These are phyloP conservation scores for Phylloporus arenicola DNA, from an alignment of 768 basidiomycete species.

Conservation along the genomic window DNA sequence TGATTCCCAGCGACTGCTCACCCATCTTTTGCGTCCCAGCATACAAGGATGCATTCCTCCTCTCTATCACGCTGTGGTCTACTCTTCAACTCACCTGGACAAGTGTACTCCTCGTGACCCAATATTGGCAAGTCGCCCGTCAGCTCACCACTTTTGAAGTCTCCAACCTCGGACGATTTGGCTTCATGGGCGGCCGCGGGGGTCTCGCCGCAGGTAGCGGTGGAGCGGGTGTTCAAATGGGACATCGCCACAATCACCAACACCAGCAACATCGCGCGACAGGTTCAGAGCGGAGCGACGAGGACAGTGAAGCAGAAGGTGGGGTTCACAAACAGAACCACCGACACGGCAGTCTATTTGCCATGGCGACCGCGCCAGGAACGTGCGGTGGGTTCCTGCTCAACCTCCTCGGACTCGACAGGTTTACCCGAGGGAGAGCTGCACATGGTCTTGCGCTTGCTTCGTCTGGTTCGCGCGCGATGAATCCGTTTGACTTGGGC, in stretches of 20 bases:
- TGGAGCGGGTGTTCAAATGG: conserved; percentile 67
- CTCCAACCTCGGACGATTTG: conserved; percentile 89
- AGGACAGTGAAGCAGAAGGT: conserved; percentile 33
- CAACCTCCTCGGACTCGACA: conserved; percentile 87
- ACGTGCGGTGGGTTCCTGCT: conserved; percentile 61
- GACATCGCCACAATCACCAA: conserved; percentile 51
- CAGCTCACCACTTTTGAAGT: conserved; percentile 98
- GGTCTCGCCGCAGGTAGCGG: conserved; percentile 53
- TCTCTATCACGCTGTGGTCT: conserved; percentile 78
- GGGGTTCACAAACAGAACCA: conserved; percentile 43
- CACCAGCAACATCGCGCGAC: conserved; percentile 22
- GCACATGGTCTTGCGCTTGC: conserved; percentile 80
- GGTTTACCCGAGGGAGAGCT: conserved; percentile 89
- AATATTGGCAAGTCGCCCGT: conserved; percentile 86
- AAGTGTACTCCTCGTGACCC: conserved; percentile 73
- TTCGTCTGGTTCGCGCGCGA: conserved; percentile 46
- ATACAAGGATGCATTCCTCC: conserved; percentile 74
- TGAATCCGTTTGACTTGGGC: conserved; percentile 92
- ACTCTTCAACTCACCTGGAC: conserved; percentile 97
- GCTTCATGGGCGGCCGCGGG: conserved; percentile 93
- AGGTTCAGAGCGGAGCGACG: conserved; percentile 44
- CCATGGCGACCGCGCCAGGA: conserved; percentile 30
- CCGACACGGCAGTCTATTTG: conserved; percentile 34
- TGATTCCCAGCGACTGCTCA: conserved; percentile 16
- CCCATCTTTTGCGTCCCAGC: conserved; percentile 60